Conservation (phyloP, 768 basidiomycete genomes). For the Flagelloscypha sp. region DNA sequence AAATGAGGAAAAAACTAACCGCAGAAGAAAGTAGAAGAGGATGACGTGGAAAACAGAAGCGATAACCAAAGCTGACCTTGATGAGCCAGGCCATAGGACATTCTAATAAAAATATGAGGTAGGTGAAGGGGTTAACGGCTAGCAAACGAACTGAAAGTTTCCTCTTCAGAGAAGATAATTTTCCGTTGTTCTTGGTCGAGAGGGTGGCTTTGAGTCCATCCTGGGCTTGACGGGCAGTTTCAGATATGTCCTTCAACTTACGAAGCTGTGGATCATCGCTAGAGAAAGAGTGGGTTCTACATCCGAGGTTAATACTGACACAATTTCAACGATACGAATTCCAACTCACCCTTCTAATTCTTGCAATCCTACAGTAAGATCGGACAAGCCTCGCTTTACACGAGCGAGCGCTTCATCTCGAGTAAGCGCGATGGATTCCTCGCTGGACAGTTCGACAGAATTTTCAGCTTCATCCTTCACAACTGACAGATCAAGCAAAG, state of each 20-base stretch:
- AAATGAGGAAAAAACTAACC: slow-evolving; percentile 3
- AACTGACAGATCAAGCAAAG: slow-evolving; percentile 14
- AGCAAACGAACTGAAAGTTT: too few species aligned
- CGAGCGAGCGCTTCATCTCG: slow-evolving; percentile 47
- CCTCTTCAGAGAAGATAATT: too few species aligned
- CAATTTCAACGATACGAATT: too few species aligned
- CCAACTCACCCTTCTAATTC: slow-evolving; percentile 59
- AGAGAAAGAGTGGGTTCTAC: slow-evolving; percentile 13
- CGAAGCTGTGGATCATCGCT: slow-evolving; percentile 38
- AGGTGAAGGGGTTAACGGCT: too few species aligned
- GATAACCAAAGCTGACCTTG: too few species aligned
- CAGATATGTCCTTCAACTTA: slow-evolving; percentile 46
- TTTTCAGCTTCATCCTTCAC: slow-evolving; percentile 15
- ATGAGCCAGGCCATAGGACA: too few species aligned
- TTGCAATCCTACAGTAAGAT: slow-evolving; percentile 46
- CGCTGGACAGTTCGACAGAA: slow-evolving; percentile 15
- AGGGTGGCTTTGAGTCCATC: slow-evolving; percentile 36
- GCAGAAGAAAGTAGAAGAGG: slow-evolving; percentile 1
- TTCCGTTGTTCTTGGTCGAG: too few species aligned
- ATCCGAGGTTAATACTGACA: too few species aligned
- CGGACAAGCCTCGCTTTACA: slow-evolving; percentile 50
- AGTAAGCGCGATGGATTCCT: slow-evolving; percentile 19
- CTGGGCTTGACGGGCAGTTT: slow-evolving; percentile 42
- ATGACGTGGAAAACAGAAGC: background rate
- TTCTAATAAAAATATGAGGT: too few species aligned